A percentile compares a stretch with the other conserved stretches of the same genome.
Conservation (phyloP, 352 stramenopile genomes). For the Pythium chondricola region DNA sequence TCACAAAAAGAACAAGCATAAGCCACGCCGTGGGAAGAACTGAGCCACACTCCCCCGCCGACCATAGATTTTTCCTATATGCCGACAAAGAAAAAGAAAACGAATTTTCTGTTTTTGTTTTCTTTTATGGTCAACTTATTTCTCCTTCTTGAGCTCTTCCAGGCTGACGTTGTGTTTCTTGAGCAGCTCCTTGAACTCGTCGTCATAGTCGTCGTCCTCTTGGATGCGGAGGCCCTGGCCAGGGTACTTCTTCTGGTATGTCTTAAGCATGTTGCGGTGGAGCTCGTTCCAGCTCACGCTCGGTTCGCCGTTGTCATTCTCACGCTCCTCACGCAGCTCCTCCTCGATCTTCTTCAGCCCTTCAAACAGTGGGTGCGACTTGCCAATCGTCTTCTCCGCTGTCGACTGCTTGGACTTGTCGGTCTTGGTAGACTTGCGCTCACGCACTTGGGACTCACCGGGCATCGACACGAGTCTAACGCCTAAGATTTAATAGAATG, state of each 20-base stretch:
- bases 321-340: slow-evolving; percentile 53
- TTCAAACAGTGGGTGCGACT: slow-evolving; percentile 57
- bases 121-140: slow-evolving; percentile 13
- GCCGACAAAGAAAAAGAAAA: no score
- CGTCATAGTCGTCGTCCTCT: slow-evolving; percentile 68
- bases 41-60: not conserved
- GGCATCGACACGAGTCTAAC: slow-evolving; percentile 30
- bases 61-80: no score
- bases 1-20: slow-evolving; percentile 19
- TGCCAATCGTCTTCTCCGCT: slow-evolving; percentile 23
- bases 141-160: slow-evolving; percentile 41
- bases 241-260: slow-evolving; percentile 79
- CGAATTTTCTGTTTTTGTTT: slow-evolving; percentile 21
- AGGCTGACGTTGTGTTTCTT: slow-evolving; percentile 73
- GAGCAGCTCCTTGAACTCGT: slow-evolving; percentile 79
- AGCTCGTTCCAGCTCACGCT: slow-evolving; percentile 80
- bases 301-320: slow-evolving; percentile 32
- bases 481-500: not conserved
- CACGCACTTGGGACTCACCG: slow-evolving; percentile 3
- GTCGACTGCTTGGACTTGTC: slow-evolving; percentile 25
- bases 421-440: slow-evolving; percentile 11
- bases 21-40: slow-evolving; percentile 18
- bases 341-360: slow-evolving; percentile 69
- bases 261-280: slow-evolving; percentile 57
- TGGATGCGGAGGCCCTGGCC: slow-evolving; percentile 40